Evolutionary conservation across 495 filamentous ascomycete species (phyloP), one percentile per base, ranked within the genome.

Genomic region (Podospora australis): DNA sequence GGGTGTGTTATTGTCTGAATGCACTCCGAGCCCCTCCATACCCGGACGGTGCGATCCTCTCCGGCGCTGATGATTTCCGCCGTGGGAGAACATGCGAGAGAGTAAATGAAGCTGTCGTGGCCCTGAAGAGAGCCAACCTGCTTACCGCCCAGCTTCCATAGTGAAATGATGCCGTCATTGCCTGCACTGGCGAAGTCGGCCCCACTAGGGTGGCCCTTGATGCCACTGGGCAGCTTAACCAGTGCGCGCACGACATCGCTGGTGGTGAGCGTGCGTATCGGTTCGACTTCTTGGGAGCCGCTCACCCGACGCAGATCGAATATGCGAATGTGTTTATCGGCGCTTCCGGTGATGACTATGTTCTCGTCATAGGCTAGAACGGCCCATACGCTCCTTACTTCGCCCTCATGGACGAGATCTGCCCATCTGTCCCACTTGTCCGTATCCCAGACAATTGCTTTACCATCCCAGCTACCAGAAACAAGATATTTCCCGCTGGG

Each of bases 1-100:
- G 94, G 94, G 62, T 96, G 94, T 4, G 90, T 96, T 49, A 99
- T 97, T 9, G 89, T 95, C 67, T 99, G 94, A 44, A 96, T 69
- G 59, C 90, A 96, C 40, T 90, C 72, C 14, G 66, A 78, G 29
- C 81, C 82, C 51, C 78, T 80, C 94, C 94, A 99, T 58, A 99
- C 74, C 41, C 88, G 74, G 14, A 91, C 78, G 7, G 94, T 96
- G 39, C 94, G 81, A 67, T 99, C 94, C 64, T 99, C 94, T 8
- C 88, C 87, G 2, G 88, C 82, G 63, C 90, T 96, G 35, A 91
- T 86, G 14, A 99, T 69, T 56, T 96, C 90, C 5, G 90, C 91
- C 0, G 82, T 82, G 1, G 92, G 87, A 11, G 90, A 67, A 19
- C 73, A 67, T 21, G 83, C 80, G 10, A 99, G 71, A 17, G 87